phyloP scores from a whole-genome alignment of 371 early-diverging fungal genomes.

The Saksenaea vasiformis region DNA sequence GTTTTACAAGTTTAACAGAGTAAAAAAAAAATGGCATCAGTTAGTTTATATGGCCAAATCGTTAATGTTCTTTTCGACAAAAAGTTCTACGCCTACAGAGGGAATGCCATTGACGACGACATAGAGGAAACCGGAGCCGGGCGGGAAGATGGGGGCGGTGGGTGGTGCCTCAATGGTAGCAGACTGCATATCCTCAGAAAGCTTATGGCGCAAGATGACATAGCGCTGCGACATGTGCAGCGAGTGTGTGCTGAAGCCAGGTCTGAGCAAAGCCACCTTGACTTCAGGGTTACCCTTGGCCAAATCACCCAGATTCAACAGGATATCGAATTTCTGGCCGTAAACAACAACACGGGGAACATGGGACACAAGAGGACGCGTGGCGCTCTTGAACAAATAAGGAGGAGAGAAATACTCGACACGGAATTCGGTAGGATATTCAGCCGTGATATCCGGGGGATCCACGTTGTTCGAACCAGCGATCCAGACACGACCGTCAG shows the following conservation, averaged over 20 bases:
- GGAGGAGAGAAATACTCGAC: conserved; percentile 68
- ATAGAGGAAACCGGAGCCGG: conserved; percentile 57
- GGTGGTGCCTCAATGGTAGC: conserved; percentile 53
- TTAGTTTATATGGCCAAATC: conserved; percentile 27
- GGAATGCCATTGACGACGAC: conserved; percentile 63
- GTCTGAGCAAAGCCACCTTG: conserved; percentile 42
- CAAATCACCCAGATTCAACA: conserved; percentile 33
- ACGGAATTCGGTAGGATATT: conserved; percentile 63
- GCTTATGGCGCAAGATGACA: conserved; percentile 31
- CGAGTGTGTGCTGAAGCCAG: conserved; percentile 68
- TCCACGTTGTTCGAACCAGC: conserved; percentile 51
- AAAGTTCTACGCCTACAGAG: conserved; percentile 33
- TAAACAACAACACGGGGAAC: conserved; percentile 49
- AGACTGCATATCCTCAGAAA: conserved; percentile 29
- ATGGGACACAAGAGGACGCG: conserved; percentile 51
- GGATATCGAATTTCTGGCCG: conserved; percentile 34
- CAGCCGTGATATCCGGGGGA: conserved; percentile 43
- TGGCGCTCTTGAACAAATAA: conserved; percentile 48
- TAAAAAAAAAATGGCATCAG: neutral
- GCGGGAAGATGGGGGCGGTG: conserved; percentile 57
- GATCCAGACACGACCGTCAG: conserved; percentile 55
- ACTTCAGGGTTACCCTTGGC: conserved; percentile 35
- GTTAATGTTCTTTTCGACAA: conserved; percentile 24
- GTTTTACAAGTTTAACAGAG: neutral
- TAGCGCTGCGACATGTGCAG: conserved; percentile 68